phyloP scores from a whole-genome alignment of 176 grass and related monocot species.

The Lolium rigidum region DNA sequence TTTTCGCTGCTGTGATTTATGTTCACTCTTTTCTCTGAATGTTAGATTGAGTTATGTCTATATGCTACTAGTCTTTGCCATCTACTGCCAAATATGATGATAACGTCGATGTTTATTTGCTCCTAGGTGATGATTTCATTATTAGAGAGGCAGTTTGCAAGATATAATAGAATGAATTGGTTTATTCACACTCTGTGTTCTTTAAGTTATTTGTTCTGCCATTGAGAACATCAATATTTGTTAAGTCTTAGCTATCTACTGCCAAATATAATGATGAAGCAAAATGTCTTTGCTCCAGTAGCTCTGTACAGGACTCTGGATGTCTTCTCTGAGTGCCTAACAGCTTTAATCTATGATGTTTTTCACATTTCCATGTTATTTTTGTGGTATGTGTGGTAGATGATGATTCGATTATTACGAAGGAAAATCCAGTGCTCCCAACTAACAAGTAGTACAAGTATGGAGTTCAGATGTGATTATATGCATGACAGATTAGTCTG shows the following conservation, averaged over 20 bases:
- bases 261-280: not conserved
- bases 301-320: not conserved
- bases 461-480: not conserved
- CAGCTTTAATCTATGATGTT: not conserved
- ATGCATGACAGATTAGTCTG: not conserved
- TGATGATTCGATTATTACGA: not conserved
- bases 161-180: conserved; percentile 54
- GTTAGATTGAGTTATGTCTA: not conserved
- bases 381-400: too few species aligned
- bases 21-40: not conserved
- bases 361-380: not conserved
- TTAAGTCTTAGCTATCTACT: not conserved
- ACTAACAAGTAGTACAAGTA: not conserved
- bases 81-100: too few species aligned
- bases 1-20: conserved; percentile 12
- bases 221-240: conserved; percentile 32
- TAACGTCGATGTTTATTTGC: too few species aligned
- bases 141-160: conserved; percentile 39
- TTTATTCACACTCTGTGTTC: conserved; percentile 40
- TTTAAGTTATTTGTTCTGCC: conserved; percentile 20
- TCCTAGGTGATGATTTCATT: too few species aligned
- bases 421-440: not conserved
- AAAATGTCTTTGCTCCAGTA: not conserved
- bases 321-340: not conserved
- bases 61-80: not conserved